phyloP scores from a whole-genome alignment of 768 basidiomycete species.

The Amanita muscaria region DNA sequence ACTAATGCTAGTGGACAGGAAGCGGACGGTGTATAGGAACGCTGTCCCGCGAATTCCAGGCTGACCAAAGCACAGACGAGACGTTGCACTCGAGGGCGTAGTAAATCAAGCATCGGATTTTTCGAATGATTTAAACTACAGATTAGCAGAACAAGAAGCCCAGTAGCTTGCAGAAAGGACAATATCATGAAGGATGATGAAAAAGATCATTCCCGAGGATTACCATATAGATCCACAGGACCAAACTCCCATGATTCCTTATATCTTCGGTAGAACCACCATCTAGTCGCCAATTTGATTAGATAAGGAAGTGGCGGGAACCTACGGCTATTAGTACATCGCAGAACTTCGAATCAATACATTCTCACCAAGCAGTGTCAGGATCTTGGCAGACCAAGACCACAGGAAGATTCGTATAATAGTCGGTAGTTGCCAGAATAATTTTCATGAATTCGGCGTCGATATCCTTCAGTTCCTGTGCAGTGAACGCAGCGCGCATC shows the following conservation, averaged over 20 bases:
- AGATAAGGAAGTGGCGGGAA: constrained; percentile 22
- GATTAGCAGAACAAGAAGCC: too few relatives aligned
- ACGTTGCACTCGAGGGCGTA: too few relatives aligned
- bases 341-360: neutral
- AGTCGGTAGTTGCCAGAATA: constrained; percentile 14
- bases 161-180: too few relatives aligned
- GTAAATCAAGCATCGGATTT: too few relatives aligned
- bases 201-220: constrained; percentile 9
- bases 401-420: constrained; percentile 18
- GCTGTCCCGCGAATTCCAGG: too few relatives aligned
- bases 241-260: constrained; percentile 24
- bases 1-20: too few relatives aligned
- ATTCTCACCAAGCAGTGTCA: constrained; percentile 17
- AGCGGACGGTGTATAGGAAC: too few relatives aligned
- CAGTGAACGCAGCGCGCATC: constrained; percentile 18
- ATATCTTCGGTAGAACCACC: constrained; percentile 18
- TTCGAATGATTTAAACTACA: too few relatives aligned
- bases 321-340: constrained; percentile 8
- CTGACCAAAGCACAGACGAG: too few relatives aligned
- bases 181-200: too few relatives aligned
- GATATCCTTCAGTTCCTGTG: constrained; percentile 17
- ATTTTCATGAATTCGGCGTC: constrained; percentile 15
- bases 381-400: constrained; percentile 16
- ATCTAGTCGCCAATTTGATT: constrained; percentile 16
- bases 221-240: constrained; percentile 21